Percentiles rank a stretch among this genome's conserved stretches.
Evolutionary conservation across 2,329 filamentous ascomycete species (phyloP).

Genomic region (Hansfordia pulvinata): DNA sequence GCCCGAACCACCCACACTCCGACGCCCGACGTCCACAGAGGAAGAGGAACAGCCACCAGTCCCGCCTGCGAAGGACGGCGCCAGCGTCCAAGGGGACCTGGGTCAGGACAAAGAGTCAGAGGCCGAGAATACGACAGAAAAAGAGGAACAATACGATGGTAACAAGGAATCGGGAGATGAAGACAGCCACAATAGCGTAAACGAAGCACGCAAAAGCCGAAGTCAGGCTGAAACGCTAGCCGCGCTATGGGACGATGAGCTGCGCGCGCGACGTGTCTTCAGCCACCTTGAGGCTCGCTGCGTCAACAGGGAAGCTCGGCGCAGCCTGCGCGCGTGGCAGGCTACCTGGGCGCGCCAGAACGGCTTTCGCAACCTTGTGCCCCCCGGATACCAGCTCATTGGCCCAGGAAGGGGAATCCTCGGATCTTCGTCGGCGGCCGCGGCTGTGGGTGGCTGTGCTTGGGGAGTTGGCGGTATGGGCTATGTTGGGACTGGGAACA

Average conservation of each 20-base stretch:
- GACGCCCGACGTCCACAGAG: too few relatives aligned
- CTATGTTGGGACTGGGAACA: background rate
- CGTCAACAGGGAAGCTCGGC: slow-evolving; percentile 29
- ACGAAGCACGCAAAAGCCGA: background rate
- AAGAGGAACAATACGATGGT: too few relatives aligned
- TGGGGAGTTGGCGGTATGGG: background rate
- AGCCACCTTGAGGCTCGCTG: slow-evolving; percentile 31
- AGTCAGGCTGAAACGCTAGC: background rate
- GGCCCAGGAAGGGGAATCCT: too few relatives aligned
- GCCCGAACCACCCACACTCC: too few relatives aligned
- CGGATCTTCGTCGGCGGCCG: too few relatives aligned
- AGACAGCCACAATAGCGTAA: background rate
- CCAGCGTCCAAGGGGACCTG: too few relatives aligned
- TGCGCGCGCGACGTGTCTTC: slow-evolving; percentile 29
- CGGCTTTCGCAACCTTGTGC: slow-evolving; percentile 24
- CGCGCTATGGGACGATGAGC: slow-evolving; percentile 23
- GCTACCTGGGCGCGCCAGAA: slow-evolving; percentile 28
- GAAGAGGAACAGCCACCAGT: too few relatives aligned
- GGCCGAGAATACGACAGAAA: too few relatives aligned
- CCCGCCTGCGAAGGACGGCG: background rate
- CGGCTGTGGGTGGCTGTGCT: too few relatives aligned
- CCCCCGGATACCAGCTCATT: too few relatives aligned
- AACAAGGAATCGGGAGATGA: too few relatives aligned
- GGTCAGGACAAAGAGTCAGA: too few relatives aligned
- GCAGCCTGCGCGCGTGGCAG: slow-evolving; percentile 34